Base-by-base conservation (phyloP, 108 stramenopile species). In the Pelagomonas calceolata region DNA sequence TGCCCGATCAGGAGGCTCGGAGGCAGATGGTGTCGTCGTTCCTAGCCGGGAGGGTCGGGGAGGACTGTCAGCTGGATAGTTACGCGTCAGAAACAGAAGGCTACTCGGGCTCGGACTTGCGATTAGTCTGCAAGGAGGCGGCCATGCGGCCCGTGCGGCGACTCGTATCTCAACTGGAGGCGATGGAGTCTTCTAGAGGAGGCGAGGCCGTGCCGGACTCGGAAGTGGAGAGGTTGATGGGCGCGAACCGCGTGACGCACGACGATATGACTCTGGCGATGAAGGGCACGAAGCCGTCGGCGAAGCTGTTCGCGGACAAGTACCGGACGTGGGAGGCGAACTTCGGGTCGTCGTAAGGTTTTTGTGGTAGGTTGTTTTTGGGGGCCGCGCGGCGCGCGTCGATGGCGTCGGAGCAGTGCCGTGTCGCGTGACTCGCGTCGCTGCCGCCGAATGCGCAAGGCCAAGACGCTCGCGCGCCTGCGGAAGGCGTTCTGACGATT, bases 71-170 rank as follows among this genome's bases (percentile, higher is more conserved):
- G 36, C 32, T 72, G 3, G 79, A 83, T 32, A 63, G 77, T 5
- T 70, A 68, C 29, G 34, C 31, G 5, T 63, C 63, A 36, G 82
- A 81, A 10, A 84, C 83, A 0, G 68, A 73, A 21, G 86, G 83
- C 32, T 86, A 84, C 70, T 84, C 76, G 32, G 87, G 88, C 30
- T 68, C 80, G 0, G 90, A 91, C 74, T 68, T 91, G 0, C 73
- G 75, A 29, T 30, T 73, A 31, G 63, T 91, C 64, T 88, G 86
- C 76, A 85, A 88, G 72, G 88, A 91, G 79, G 87, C 84, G 31
- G 81, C 86, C 35, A 88, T 88, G 90, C 67, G 73, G 64, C 90
- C 88, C 0, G 69, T 89, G 15, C 75, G 85, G 31, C 51, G 84
- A 30, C 72, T 85, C 46, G 69, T 86, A 60, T 45, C 66, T 3